A percentile compares a stretch with the other conserved stretches of the same genome.
Evolutionary conservation across 1,284 basidiomycete species (phyloP).

Genomic region (Grifola frondosa): DNA sequence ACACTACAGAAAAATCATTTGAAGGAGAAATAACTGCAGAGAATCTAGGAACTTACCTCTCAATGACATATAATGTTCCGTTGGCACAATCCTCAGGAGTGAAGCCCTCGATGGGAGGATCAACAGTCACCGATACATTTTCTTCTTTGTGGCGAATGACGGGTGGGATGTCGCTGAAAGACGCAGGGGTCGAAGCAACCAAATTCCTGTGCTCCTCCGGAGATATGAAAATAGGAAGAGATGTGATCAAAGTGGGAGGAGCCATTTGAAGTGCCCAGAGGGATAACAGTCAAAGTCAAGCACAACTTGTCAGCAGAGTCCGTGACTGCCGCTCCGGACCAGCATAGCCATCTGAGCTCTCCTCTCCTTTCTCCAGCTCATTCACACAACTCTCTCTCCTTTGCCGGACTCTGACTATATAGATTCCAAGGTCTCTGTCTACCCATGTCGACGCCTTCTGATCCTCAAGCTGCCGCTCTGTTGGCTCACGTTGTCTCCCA

Average conservation of each 20-base stretch:
- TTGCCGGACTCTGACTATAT: not conserved
- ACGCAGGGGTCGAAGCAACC: slow-evolving; percentile 74
- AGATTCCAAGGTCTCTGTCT: slow-evolving; percentile 5
- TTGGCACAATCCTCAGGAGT: slow-evolving; percentile 44
- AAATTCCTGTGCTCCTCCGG: slow-evolving; percentile 67
- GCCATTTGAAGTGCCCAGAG: not conserved
- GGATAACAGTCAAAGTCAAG: slow-evolving; percentile 1
- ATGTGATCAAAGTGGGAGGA: slow-evolving; percentile 38
- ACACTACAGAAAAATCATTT: slow-evolving; percentile 44
- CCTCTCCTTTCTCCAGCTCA: not conserved
- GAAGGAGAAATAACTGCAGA: not conserved
- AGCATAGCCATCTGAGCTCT: not conserved
- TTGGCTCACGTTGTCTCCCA: slow-evolving; percentile 60
- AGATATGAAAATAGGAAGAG: slow-evolving; percentile 59
- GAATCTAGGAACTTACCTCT: slow-evolving; percentile 59
- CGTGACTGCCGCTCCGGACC: slow-evolving; percentile 1
- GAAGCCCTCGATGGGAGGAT: slow-evolving; percentile 65
- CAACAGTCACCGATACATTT: slow-evolving; percentile 63
- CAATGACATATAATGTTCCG: slow-evolving; percentile 79
- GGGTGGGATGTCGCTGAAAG: slow-evolving; percentile 80
- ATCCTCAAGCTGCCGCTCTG: slow-evolving; percentile 37
- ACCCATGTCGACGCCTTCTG: slow-evolving; percentile 20
- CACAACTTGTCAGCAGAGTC: not conserved
- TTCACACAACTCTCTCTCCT: not conserved
- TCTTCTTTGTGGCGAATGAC: slow-evolving; percentile 73